Conservation (phyloP, 768 basidiomycete genomes). For the Boletus vermiculosoides region DNA sequence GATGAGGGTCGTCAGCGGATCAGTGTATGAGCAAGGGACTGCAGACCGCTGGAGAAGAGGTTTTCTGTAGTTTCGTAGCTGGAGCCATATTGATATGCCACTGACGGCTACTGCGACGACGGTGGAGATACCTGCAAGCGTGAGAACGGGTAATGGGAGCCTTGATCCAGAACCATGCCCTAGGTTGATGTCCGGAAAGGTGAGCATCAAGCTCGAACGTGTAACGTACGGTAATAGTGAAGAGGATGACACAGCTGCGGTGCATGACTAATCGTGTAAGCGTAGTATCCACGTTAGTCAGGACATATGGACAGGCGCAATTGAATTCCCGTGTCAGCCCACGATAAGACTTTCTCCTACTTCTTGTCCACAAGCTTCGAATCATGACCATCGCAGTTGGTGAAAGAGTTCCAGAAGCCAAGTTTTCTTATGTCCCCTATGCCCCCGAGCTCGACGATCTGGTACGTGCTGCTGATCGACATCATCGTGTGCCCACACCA, state of each 20-base stretch:
- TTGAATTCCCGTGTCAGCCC: too few relatives aligned
- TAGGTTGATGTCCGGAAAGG: constrained; percentile 18
- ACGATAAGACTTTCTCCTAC: neutral
- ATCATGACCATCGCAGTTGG: constrained; percentile 46
- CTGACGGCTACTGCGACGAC: constrained; percentile 71
- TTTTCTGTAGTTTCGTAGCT: constrained; percentile 85
- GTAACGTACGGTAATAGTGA: neutral
- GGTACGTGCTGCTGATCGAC: constrained; percentile 35
- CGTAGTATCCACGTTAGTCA: too few relatives aligned
- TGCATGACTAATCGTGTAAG: neutral
- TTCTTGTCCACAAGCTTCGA: neutral
- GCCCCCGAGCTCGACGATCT: constrained; percentile 59
- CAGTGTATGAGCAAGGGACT: neutral
- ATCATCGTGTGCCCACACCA: neutral
- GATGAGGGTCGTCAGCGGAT: constrained; percentile 4
- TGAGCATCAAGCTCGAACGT: constrained; percentile 4
- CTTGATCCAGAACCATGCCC: constrained; percentile 59
- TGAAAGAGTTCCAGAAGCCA: constrained; percentile 46
- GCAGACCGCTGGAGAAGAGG: constrained; percentile 72
- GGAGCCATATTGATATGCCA: constrained; percentile 70
- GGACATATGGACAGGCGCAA: too few relatives aligned
- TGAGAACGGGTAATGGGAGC: constrained; percentile 54
- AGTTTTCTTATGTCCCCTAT: constrained; percentile 58
- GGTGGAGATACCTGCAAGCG: constrained; percentile 61
- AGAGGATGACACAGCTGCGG: neutral